Evolutionary conservation across 2,329 filamentous ascomycete species (phyloP).

Genomic region (Penicillium sp.): DNA sequence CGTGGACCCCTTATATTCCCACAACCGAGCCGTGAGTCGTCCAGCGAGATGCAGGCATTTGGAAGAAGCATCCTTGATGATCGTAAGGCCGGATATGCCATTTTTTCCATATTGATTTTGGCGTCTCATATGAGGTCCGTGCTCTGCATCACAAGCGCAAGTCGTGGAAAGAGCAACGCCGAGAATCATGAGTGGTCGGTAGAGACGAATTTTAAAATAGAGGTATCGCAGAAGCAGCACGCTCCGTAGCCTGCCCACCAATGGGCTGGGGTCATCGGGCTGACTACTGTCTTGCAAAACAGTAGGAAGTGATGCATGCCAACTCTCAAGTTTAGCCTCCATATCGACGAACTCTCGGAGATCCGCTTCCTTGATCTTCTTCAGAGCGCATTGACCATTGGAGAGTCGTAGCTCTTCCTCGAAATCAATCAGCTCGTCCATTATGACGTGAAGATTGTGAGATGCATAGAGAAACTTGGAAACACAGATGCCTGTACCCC

Average conservation of each 20-base stretch:
- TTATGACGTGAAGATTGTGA: not conserved
- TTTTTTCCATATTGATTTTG: not conserved
- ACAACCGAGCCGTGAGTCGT: not conserved
- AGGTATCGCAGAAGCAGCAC: not conserved
- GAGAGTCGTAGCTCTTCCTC: not conserved
- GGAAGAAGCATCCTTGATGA: not conserved
- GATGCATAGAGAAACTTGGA: not conserved
- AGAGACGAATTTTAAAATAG: not conserved
- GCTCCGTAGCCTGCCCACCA: not conserved
- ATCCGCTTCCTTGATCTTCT: not conserved
- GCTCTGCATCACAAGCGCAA: not conserved
- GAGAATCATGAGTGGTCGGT: not conserved
- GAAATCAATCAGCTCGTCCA: not conserved
- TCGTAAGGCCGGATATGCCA: not conserved
- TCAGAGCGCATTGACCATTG: not conserved
- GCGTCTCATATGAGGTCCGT: not conserved
- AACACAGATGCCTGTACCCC: not conserved
- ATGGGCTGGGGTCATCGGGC: not conserved
- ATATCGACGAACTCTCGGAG: not conserved
- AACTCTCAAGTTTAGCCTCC: not conserved
- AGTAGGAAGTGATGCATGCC: not conserved
- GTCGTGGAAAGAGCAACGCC: not conserved
- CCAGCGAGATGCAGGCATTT: not conserved
- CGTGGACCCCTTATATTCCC: not conserved
- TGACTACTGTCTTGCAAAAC: not conserved